Evolutionary conservation across 441 rosid species (phyloP), one percentile per base, ranked within the genome.

Genomic region (Biscutella auriculata): DNA sequence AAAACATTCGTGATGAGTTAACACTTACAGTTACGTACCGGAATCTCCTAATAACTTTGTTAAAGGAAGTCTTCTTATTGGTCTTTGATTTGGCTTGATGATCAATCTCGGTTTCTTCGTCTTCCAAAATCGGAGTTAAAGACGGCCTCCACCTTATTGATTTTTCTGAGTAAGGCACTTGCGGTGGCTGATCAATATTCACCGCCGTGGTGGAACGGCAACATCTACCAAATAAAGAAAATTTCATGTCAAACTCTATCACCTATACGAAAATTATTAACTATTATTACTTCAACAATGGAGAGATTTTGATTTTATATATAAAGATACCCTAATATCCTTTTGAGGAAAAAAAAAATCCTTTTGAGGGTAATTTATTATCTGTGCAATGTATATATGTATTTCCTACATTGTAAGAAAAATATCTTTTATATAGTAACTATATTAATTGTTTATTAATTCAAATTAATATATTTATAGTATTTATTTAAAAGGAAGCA

Each of bases 51-150:
- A 41, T 7, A 21, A 51, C 6, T 60, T 34, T 12, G 10, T 12
- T 42, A 6, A 41, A 41, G 5, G 3, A 35, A 8, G 5, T 12
- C 16, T 19, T 29, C 16, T 39, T 54, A 14, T 33, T 44, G 30
- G 2, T 44, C n/a, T 54, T 28, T 16, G 48, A 54, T 54, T 54
- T 27, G 26, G 15, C 36, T 9, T 28, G 42, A 14, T 51, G 13
- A 15, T n/a, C 51, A 8, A 21, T 14, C 29, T 52, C 17, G 16
- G 35, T 41, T 51, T 50, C 66, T 2, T 51, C 34, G 10, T 43
- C 59, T 62, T 62, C 66, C 12, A 32, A 8, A 30, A 62, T 62
- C 19, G 52, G 19, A 23, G 52, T 6, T 32, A 62, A 41, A 33
- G 66, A 23, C 7, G 67, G 67, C 8, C 45, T 62, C 52, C 60